Base-by-base conservation (phyloP, 352 stramenopile genomes). In the Globisporangium radiosum region DNA sequence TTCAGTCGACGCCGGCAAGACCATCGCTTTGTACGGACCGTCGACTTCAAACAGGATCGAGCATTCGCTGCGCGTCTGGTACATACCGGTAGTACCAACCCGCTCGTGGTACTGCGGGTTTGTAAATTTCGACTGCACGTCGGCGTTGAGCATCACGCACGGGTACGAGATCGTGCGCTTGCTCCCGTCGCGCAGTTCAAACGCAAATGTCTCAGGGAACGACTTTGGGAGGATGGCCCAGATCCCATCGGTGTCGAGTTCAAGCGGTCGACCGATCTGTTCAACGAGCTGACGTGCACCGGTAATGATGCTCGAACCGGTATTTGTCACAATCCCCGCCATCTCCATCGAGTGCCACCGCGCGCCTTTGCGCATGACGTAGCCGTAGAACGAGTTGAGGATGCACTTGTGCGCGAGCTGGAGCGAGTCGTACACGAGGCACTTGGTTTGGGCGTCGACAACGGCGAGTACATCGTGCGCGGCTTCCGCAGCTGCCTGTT, bases 381-480 rank as follows among this genome's bases (percentile, higher is more conserved):
- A 93, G 11, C 97, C 97, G 65, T 99, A 99, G 66, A 99, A 99
- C 37, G 85, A 92, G 70, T 99, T 99, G 0, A 99, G 73, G 72
- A 99, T 99, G 78, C 97, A 99, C 76, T 99, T 99, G 81, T 99
- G 97, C 5, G 97, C 97, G 17, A 99, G 85, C 82, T 99, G 97
- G 11, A 99, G 78, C 10, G 95, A 99, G 66, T 99, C 97, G 68
- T 99, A 99, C 44, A 96, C 84, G n/a, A 93, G 73, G 45, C 77
- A 88, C 69, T 96, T 97, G 57, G 90, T 92, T 44, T 85, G 75
- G 0, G 88, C 88, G 50, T 94, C 84, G 49, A 88, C 90, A 60
- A 97, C 98, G 17, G 70, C 75, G 39, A 94, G 67, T 25, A 93
- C 62, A 25, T 89, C 88, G 42, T 94, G 75, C n/a, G 79, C 71